A percentile compares a stretch with the other conserved stretches of the same genome.
phyloP scores from a whole-genome alignment of 2,329 filamentous ascomycete genomes.

The Xylariaceae sp. region DNA sequence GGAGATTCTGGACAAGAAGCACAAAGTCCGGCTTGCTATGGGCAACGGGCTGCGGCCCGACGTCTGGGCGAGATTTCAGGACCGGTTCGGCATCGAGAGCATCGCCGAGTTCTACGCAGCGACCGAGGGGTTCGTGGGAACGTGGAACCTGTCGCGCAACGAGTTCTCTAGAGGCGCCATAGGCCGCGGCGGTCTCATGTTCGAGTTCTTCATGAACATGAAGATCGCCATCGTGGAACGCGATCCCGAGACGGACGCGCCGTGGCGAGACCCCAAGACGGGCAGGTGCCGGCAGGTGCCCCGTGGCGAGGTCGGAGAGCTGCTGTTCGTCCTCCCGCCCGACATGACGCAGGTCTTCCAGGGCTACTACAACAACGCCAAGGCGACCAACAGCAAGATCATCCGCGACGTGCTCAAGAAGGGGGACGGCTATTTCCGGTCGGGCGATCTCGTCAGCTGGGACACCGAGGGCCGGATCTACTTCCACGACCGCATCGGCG shows the following conservation, averaged over 20 bases:
- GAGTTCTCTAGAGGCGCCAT: constrained; percentile 71
- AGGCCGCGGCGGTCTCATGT: constrained; percentile 63
- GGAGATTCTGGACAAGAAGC: constrained; percentile 63
- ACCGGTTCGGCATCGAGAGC: constrained; percentile 68
- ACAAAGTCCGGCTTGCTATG: constrained; percentile 69
- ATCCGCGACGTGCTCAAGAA: constrained; percentile 65
- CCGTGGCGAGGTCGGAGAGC: constrained; percentile 64
- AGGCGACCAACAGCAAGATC: constrained; percentile 68
- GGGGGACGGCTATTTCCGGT: constrained; percentile 77
- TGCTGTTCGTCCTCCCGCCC: constrained; percentile 64
- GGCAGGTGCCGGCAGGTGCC: constrained; percentile 59
- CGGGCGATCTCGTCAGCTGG: constrained; percentile 73
- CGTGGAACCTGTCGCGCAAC: constrained; percentile 70
- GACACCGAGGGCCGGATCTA: constrained; percentile 66
- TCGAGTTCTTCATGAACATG: constrained; percentile 46
- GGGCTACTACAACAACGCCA: constrained; percentile 72
- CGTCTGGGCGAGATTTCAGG: constrained; percentile 78
- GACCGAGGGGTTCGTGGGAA: constrained; percentile 64
- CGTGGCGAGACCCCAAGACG: constrained; percentile 61
- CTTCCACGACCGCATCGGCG: constrained; percentile 77
- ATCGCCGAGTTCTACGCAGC: constrained; percentile 78
- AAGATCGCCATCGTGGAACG: constrained; percentile 58
- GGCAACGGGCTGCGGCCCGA: constrained; percentile 84
- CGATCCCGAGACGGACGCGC: constrained; percentile 65
- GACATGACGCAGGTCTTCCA: constrained; percentile 65